Base-by-base conservation (phyloP, 179 eudicot species). In the Spergularia azorica region DNA sequence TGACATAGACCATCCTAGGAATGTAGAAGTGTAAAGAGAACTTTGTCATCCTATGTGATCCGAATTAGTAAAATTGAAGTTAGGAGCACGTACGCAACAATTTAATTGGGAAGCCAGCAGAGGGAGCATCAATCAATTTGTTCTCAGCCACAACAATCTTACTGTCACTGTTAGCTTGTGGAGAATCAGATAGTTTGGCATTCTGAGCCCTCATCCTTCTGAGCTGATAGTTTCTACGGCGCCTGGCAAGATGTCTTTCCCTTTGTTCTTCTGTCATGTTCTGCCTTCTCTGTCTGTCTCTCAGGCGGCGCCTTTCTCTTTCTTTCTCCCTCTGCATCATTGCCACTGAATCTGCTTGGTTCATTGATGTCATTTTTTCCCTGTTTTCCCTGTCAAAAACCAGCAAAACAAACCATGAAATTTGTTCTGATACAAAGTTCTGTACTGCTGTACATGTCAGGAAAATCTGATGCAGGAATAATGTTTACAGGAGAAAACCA, bases 241-340 rank as follows among this genome's bases (percentile, higher is more conserved):
- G 88, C 64, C 88, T 82, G 2, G 90, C 90, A 16, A 87, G 87
- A 78, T 87, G 90, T 43, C 63, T 76, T 56, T 85, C 88, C 65
- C 88, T 82, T 76, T 87, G 84, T 51, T 87, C 87, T 48, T 72
- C 76, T 68, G 76, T 87, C 90, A 87, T 87, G 67, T 83, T 83
- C 86, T 85, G 88, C 36, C 90, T 76, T 78, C 90, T 83, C 68
- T 74, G 73, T 56, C 87, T 84, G 84, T 87, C 90, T 52, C 87
- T 80, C 9, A 87, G 51, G 0, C 90, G 80, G 0, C 90, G 82
- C 15, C 78, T 75, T 76, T 87, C 90, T 51, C 86, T 77, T 64
- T 85, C 88, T 64, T 73, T 78, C 71, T 87, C 90, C 65, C 87
- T 83, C 65, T 85, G 86, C 48, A 77, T 10, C 5, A 43, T 43